Base-by-base conservation (phyloP, 495 filamentous ascomycete genomes). In the Penicillium ucsense region DNA sequence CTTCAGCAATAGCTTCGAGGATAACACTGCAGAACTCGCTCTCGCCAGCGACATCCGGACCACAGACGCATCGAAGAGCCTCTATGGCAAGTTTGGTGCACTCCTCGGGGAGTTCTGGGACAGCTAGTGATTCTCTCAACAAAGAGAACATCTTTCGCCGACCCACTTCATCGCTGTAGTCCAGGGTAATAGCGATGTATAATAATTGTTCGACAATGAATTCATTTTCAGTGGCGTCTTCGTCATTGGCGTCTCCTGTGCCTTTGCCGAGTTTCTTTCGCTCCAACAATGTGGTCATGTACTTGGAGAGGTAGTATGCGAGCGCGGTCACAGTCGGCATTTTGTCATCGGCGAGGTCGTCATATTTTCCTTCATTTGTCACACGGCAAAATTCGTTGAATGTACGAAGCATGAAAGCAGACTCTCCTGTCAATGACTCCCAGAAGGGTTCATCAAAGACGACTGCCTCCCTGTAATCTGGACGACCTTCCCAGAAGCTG, bases 201-300 rank as follows among this genome's bases (percentile, higher is more conserved):
- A 99, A 76, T 33, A 99, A 74, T 60, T 99, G 92, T 60, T 95
- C 88, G 7, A 96, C 86, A 43, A 95, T 82, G 52, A 99, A 99
- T 61, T 96, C 91, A 42, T 87, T 80, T 56, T 95, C 87, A 3
- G 83, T 81, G 0, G 79, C 81, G 48, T 89, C 86, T 56, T 92
- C 85, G 47, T 92, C 86, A 32, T 84, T 86, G 0, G 79, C 84
- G 6, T 79, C 78, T 36, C 77, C 74, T 11, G 65, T 61, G 30
- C 78, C 79, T 12, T 68, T 64, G 31, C 70, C 64, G n/a, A 69
- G 63, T 48, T 77, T 70, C 48, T 90, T 75, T 35, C 75, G 75
- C 43, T 89, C 77, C 43, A 95, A 72, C 5, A 97, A 74, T 10
- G 78, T 76, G 50, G 85, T 83, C 54, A 89, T 74, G 56, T 95